phyloP scores from a whole-genome alignment of 768 basidiomycete genomes.

The Porpolomopsis calyptriformis region DNA sequence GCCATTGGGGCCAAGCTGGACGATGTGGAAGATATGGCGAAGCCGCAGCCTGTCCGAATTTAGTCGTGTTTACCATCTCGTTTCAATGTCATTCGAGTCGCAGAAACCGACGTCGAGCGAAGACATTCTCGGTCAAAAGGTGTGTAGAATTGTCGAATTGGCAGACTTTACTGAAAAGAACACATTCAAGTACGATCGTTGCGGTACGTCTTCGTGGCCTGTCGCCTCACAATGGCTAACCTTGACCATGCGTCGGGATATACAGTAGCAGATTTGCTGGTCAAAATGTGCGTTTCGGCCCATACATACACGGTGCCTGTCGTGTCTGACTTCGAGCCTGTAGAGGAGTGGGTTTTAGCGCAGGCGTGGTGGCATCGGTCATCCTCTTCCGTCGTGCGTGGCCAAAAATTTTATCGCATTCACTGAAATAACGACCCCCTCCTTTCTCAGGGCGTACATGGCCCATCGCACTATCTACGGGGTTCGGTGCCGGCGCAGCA shows the following conservation, averaged over 20 bases:
- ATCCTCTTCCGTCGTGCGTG: conserved; percentile 84
- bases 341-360: conserved; percentile 83
- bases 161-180: not conserved
- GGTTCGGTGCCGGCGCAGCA: conserved; percentile 79
- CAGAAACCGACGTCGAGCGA: conserved; percentile 70
- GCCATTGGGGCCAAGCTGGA: conserved; percentile 35
- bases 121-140: conserved; percentile 86
- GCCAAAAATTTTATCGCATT: conserved; percentile 2
- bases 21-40: not conserved
- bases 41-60: not conserved
- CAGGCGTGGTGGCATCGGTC: conserved; percentile 81
- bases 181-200: conserved; percentile 70
- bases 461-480: conserved; percentile 79
- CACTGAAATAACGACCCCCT: conserved; percentile 1
- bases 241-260: conserved; percentile 7
- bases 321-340: conserved; percentile 9
- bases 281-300: conserved; percentile 59
- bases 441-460: conserved; percentile 67
- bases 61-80: conserved; percentile 1
- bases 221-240: conserved; percentile 2
- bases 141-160: conserved; percentile 22
- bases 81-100: no score
- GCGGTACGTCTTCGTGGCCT: conserved; percentile 42
- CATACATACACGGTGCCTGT: not conserved
- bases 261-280: conserved; percentile 54